These are phyloP conservation scores for Blastobotrys peoriensis DNA, from an alignment of 805 yeast genomes.

Conservation along the genomic window DNA sequence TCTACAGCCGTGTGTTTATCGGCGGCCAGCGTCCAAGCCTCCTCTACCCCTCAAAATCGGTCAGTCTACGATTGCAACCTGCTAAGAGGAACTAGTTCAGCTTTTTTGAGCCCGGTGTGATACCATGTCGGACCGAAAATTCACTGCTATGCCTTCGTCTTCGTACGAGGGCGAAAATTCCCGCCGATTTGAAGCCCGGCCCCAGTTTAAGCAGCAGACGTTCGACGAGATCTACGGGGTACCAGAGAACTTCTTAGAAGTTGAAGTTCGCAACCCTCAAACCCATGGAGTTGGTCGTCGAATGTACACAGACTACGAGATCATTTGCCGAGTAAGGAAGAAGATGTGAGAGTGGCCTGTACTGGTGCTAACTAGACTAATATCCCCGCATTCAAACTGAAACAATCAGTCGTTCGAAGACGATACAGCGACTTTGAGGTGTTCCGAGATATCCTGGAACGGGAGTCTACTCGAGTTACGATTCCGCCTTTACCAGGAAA, in stretches of 20 bases:
- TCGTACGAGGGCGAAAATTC: slow-evolving; percentile 11
- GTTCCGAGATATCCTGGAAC: slow-evolving; percentile 65
- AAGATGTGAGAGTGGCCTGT: neutral
- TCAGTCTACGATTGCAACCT: no score
- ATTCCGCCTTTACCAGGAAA: slow-evolving; percentile 93
- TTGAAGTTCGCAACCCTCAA: slow-evolving; percentile 71
- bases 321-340: slow-evolving; percentile 55
- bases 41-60: no score
- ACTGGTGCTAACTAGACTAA: slow-evolving; percentile 46
- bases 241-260: slow-evolving; percentile 89
- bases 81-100: no score
- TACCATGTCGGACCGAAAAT: slow-evolving; percentile 13
- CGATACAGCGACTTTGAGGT: slow-evolving; percentile 86
- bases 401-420: slow-evolving; percentile 65
- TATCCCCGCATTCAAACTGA: slow-evolving; percentile 74
- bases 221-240: slow-evolving; percentile 84
- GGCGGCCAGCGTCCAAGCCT: no score
- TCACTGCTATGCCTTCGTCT: slow-evolving; percentile 29
- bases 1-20: no score
- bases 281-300: slow-evolving; percentile 60
- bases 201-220: slow-evolving; percentile 49
- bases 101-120: no score
- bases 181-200: slow-evolving; percentile 29
- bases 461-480: slow-evolving; percentile 71
- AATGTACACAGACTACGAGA: slow-evolving; percentile 88